Conservation (phyloP, 192 early-diverging fungal species). For the Linnemannia hyalina region DNA sequence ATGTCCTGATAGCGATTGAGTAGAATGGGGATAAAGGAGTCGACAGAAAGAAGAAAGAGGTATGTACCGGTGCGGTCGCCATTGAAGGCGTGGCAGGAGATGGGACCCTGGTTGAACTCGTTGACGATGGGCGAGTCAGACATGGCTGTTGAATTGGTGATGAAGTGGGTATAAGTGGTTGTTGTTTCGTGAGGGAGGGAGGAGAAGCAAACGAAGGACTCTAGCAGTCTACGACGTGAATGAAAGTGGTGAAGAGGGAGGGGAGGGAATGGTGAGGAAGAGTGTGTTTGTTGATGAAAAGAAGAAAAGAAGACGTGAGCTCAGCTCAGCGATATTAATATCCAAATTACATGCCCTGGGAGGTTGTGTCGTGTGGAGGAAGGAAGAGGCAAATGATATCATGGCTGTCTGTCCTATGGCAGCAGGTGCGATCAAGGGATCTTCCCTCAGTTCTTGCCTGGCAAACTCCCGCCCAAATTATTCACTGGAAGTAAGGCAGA, state of each 20-base stretch:
- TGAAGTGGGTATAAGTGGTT: neutral
- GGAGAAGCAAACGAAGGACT: slow-evolving; percentile 27
- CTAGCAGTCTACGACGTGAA: slow-evolving; percentile 56
- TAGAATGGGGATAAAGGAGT: neutral
- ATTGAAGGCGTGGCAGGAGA: slow-evolving; percentile 96
- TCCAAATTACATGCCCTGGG: neutral
- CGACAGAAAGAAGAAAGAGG: neutral
- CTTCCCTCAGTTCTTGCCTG: neutral
- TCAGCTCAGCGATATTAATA: neutral
- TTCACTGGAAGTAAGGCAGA: too few relatives aligned
- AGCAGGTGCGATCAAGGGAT: neutral
- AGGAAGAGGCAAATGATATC: neutral
- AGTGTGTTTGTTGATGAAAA: neutral
- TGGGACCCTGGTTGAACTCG: slow-evolving; percentile 74
- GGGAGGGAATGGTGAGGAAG: slow-evolving; percentile 2
- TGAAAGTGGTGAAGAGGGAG: neutral
- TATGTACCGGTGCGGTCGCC: slow-evolving; percentile 84
- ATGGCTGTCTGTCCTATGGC: neutral
- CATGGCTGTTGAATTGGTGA: slow-evolving; percentile 14
- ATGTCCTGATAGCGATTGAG: neutral
- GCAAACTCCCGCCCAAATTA: too few relatives aligned
- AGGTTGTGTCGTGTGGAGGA: neutral
- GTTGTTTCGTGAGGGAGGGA: neutral
- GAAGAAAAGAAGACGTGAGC: neutral
- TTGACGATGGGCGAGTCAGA: slow-evolving; percentile 35